Evolutionary conservation across 345 rosid species (phyloP).

Genomic region (Tarenaya hassleriana): DNA sequence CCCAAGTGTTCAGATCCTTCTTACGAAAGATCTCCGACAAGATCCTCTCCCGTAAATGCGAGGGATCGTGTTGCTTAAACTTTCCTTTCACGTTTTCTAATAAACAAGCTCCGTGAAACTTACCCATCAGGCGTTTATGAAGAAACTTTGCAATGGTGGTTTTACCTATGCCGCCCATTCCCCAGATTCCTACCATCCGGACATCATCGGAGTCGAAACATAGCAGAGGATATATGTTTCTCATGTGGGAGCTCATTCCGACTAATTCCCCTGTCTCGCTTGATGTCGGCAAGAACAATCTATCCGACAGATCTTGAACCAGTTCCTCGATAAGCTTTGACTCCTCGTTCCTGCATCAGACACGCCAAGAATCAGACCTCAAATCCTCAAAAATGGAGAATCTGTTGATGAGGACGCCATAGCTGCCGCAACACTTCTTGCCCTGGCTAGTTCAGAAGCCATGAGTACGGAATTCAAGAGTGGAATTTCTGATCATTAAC

Average conservation of each 20-base stretch:
- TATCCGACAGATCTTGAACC: conserved; percentile 24
- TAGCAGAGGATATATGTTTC: conserved; percentile 20
- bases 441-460: too few species aligned
- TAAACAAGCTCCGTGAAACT: conserved; percentile 37
- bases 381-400: background rate
- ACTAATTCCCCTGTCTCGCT: conserved; percentile 13
- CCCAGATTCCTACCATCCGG: conserved; percentile 35
- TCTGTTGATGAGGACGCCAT: background rate
- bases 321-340: conserved; percentile 25
- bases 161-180: conserved; percentile 51
- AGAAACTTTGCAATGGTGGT: conserved; percentile 42
- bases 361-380: background rate
- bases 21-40: conserved; percentile 17
- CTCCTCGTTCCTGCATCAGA: conserved; percentile 26
- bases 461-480: too few species aligned
- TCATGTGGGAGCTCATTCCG: conserved; percentile 30
- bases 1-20: conserved; percentile 7
- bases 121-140: conserved; percentile 19
- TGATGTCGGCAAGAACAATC: conserved; percentile 4
- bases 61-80: conserved; percentile 8
- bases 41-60: conserved; percentile 16
- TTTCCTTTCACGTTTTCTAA: conserved; percentile 36
- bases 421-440: too few species aligned
- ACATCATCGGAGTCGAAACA: conserved; percentile 3
- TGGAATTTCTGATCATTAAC: too few species aligned